Evolutionary conservation across 148 eudicot genomes (phyloP).

Genomic region (Diospyros lotus): DNA sequence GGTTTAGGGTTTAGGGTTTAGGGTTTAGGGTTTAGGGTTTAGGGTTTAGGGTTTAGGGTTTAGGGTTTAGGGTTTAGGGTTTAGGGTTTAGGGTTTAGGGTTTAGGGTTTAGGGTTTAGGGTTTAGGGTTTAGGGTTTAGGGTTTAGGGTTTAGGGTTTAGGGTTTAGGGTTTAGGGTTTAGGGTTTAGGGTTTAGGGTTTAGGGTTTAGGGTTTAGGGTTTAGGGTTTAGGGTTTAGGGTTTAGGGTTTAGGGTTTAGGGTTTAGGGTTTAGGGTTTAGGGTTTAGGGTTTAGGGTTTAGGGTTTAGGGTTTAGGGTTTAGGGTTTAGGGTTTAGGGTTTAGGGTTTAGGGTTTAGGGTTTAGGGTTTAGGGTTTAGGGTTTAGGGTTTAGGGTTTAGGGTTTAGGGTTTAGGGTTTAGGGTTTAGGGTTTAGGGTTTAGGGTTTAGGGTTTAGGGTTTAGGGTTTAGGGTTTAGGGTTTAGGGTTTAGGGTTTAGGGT

Average conservation of each 20-base stretch:
- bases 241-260: background rate
- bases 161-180: constrained; percentile 7
- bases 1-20: background rate
- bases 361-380: constrained; percentile 7
- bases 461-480: background rate
- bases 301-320: constrained; percentile 7
- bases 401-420: background rate
- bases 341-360: constrained; percentile 7
- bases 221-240: constrained; percentile 7
- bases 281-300: constrained; percentile 5
- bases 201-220: constrained; percentile 7
- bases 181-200: constrained; percentile 7
- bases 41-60: constrained; percentile 8
- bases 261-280: background rate
- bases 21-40: constrained; percentile 6
- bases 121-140: constrained; percentile 7
- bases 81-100: constrained; percentile 7
- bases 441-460: background rate
- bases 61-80: constrained; percentile 7
- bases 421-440: background rate
- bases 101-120: constrained; percentile 7
- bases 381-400: constrained; percentile 5
- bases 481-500: background rate
- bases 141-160: constrained; percentile 7
- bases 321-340: constrained; percentile 7